phyloP scores from a whole-genome alignment of 352 stramenopile genomes.

The Pythium aristosporum region DNA sequence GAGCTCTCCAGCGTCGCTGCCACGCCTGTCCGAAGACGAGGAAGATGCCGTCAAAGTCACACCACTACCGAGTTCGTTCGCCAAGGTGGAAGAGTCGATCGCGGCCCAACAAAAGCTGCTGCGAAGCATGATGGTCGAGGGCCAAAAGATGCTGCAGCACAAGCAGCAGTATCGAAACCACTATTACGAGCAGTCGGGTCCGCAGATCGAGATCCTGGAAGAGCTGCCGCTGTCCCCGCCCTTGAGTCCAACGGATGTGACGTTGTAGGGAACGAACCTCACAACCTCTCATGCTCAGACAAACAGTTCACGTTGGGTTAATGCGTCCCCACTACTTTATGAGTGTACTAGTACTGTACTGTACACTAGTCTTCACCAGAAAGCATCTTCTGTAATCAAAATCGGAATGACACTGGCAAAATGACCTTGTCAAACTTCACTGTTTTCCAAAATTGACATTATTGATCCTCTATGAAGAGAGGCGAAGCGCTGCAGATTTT shows the following conservation, averaged over 20 bases:
- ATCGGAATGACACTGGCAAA: too few species aligned
- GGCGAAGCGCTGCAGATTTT: too few species aligned
- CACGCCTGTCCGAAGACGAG: constrained; percentile 31
- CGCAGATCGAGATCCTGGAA: too few species aligned
- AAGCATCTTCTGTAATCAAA: too few species aligned
- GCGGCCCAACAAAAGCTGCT: constrained; percentile 68
- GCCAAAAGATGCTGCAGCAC: constrained; percentile 51
- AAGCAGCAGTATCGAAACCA: constrained; percentile 20
- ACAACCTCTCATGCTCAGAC: too few species aligned
- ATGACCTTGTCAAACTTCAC: too few species aligned
- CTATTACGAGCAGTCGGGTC: constrained; percentile 14
- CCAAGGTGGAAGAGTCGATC: constrained; percentile 79
- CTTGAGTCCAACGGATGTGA: constrained; percentile 11
- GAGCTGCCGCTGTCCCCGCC: constrained; percentile 23
- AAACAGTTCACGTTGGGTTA: too few species aligned
- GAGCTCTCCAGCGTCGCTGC: constrained; percentile 11
- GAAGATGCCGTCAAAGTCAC: constrained; percentile 35
- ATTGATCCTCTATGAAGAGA: too few species aligned
- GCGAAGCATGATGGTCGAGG: constrained; percentile 72
- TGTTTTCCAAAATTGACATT: too few species aligned
- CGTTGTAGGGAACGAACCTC: constrained; percentile 4
- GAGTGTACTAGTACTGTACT: too few species aligned
- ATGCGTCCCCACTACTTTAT: too few species aligned
- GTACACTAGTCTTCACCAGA: too few species aligned
- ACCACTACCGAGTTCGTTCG: constrained; percentile 52